Percentiles rank a stretch among this genome's conserved stretches.
Conservation (phyloP, 352 stramenopile species). For the Phytophthora pini region DNA sequence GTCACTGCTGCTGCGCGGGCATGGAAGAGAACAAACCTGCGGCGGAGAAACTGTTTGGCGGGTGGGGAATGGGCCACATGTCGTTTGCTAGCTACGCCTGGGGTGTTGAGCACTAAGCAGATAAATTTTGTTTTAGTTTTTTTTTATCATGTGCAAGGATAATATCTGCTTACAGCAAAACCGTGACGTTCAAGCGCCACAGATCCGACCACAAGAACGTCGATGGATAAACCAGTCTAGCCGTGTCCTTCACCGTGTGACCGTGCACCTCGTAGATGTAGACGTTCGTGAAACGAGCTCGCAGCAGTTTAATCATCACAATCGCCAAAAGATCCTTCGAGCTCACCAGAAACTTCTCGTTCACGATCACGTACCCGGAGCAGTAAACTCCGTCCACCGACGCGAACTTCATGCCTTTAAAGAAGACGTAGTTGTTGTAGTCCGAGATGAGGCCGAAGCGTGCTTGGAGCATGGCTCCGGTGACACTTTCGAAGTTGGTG, state of each 20-base stretch:
- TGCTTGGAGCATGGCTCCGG: constrained; percentile 31
- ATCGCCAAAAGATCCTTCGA: constrained; percentile 36
- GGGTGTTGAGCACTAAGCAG: constrained; percentile 13
- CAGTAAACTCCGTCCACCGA: constrained; percentile 44
- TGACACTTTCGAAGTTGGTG: constrained; percentile 44
- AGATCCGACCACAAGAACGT: constrained; percentile 40
- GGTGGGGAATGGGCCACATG: constrained; percentile 36
- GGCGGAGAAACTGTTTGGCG: constrained; percentile 37
- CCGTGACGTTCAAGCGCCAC: constrained; percentile 32
- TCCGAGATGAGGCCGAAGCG: constrained; percentile 44
- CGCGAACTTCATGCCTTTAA: constrained; percentile 51
- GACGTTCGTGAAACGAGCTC: constrained; percentile 27
- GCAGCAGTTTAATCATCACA: constrained; percentile 39
- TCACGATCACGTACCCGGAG: constrained; percentile 45
- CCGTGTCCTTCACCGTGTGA: constrained; percentile 38
- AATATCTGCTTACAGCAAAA: constrained; percentile 23
- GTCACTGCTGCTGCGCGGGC: constrained; percentile 42
- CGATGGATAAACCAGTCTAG: constrained; percentile 35
- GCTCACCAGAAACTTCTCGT: constrained; percentile 45
- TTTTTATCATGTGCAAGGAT: no score
- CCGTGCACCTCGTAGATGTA: constrained; percentile 46
- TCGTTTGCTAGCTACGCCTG: constrained; percentile 43
- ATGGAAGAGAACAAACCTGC: constrained; percentile 44
- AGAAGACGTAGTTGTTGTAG: constrained; percentile 47
- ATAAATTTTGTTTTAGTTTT: not conserved